These are phyloP conservation scores for Gliomastix tumulicola DNA, from an alignment of 2,329 filamentous ascomycete species.

Conservation along the genomic window DNA sequence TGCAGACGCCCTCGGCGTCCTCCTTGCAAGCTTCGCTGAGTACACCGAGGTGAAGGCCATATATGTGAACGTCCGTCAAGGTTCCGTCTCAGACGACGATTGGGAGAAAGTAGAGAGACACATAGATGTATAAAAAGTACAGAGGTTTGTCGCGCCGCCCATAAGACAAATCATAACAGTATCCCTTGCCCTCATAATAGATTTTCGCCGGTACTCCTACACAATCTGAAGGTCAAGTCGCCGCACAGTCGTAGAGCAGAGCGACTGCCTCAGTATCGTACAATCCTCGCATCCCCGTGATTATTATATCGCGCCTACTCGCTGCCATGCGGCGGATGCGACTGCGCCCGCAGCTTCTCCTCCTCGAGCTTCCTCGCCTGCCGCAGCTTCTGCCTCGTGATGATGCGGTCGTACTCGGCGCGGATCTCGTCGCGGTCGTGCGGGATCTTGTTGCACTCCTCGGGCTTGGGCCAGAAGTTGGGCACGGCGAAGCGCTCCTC, in stretches of 20 bases:
- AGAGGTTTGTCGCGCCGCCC: constrained; percentile 4
- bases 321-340: constrained; percentile 9
- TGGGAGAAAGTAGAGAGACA: constrained; percentile 48
- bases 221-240: too few relatives aligned
- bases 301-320: not conserved
- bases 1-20: constrained; percentile 47
- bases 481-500: constrained; percentile 84
- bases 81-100: constrained; percentile 40
- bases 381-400: constrained; percentile 62
- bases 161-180: too few relatives aligned
- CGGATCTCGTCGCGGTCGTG: constrained; percentile 76
- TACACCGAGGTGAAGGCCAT: constrained; percentile 69
- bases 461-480: constrained; percentile 86
- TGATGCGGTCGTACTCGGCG: constrained; percentile 69
- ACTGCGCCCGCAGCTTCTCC: constrained; percentile 15
- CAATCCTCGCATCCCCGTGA: not conserved
- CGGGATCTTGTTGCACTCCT: constrained; percentile 70
- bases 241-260: too few relatives aligned
- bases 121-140: constrained; percentile 36
- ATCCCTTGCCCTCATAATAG: too few relatives aligned
- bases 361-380: constrained; percentile 45
- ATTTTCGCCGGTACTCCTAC: too few relatives aligned
- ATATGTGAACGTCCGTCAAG: constrained; percentile 61
- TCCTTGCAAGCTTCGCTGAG: constrained; percentile 57
- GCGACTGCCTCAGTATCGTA: too few relatives aligned